A percentile compares a stretch with the other conserved stretches of the same genome.
Conservation (phyloP, 2,329 filamentous ascomycete species). For the Exophiala spinifera region DNA sequence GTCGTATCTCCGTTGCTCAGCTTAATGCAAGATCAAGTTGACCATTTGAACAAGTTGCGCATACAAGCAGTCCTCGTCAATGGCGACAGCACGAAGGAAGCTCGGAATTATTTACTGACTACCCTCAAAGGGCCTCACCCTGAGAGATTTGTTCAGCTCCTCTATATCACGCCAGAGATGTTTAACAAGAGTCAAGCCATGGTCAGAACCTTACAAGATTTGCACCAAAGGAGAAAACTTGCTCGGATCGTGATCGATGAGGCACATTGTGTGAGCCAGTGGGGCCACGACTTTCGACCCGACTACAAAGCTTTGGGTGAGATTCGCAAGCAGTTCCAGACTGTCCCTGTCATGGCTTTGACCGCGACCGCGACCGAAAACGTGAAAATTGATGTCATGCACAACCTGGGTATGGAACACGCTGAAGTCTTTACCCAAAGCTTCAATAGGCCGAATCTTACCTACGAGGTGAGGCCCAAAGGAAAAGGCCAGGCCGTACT, state of each 20-base stretch:
- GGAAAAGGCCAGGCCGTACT: constrained; percentile 56
- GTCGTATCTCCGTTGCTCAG: constrained; percentile 94
- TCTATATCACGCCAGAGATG: constrained; percentile 98
- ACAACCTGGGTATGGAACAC: constrained; percentile 78
- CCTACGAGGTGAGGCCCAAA: constrained; percentile 79
- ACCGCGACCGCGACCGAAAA: constrained; percentile 94
- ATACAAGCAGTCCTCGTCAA: constrained; percentile 83
- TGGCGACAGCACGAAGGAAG: constrained; percentile 63
- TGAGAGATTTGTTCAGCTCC: constrained; percentile 74
- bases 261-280: constrained; percentile 98
- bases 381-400: constrained; percentile 85
- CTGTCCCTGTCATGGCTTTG: constrained; percentile 87
- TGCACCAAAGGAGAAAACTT: constrained; percentile 70
- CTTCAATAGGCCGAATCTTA: constrained; percentile 94
- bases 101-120: constrained; percentile 65
- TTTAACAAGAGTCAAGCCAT: constrained; percentile 75
- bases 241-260: constrained; percentile 95
- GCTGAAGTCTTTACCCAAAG: constrained; percentile 84
- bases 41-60: constrained; percentile 69
- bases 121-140: constrained; percentile 62
- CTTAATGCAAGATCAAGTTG: constrained; percentile 95
- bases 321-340: constrained; percentile 67
- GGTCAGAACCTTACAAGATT: constrained; percentile 59
- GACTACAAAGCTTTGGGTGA: constrained; percentile 87
- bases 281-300: constrained; percentile 96